A percentile compares a stretch with the other conserved stretches of the same genome.
Evolutionary conservation across 352 stramenopile genomes (phyloP).

Genomic region (Elongisporangium prolatum): DNA sequence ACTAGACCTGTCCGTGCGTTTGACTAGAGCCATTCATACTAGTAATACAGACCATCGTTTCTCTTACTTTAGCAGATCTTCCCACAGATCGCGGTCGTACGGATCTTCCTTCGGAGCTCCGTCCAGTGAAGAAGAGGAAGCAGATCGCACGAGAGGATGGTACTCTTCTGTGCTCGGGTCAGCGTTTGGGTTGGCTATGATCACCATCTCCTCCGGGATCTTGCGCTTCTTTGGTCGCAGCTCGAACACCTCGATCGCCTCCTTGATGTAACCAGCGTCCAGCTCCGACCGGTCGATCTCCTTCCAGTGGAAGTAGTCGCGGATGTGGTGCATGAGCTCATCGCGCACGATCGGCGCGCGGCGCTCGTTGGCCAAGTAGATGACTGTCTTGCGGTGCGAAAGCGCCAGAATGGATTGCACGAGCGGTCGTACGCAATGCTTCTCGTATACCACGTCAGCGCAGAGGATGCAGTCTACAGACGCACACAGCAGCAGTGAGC

Average conservation of each 20-base stretch:
- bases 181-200: conserved; percentile 21
- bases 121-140: neutral
- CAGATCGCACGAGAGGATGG: conserved; percentile 27
- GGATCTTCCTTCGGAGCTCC: conserved; percentile 25
- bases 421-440: conserved; percentile 62
- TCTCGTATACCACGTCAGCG: conserved; percentile 82
- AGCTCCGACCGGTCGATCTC: conserved; percentile 53
- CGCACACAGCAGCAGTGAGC: neutral
- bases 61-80: conserved; percentile 44
- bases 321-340: conserved; percentile 63
- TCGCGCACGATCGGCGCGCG: conserved; percentile 50
- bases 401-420: conserved; percentile 78
- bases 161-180: conserved; percentile 27
- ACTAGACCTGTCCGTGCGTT: neutral
- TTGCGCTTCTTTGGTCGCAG: conserved; percentile 74
- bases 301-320: conserved; percentile 74
- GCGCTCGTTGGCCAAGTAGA: conserved; percentile 76
- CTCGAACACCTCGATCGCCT: conserved; percentile 77
- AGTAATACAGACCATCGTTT: conserved; percentile 3
- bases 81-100: conserved; percentile 66
- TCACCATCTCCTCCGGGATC: conserved; percentile 65
- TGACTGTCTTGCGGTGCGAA: conserved; percentile 69
- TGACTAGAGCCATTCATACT: neutral
- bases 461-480: conserved; percentile 66
- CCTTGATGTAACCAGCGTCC: conserved; percentile 63